phyloP scores from a whole-genome alignment of 768 basidiomycete species.

The Boletus tomentosulus region DNA sequence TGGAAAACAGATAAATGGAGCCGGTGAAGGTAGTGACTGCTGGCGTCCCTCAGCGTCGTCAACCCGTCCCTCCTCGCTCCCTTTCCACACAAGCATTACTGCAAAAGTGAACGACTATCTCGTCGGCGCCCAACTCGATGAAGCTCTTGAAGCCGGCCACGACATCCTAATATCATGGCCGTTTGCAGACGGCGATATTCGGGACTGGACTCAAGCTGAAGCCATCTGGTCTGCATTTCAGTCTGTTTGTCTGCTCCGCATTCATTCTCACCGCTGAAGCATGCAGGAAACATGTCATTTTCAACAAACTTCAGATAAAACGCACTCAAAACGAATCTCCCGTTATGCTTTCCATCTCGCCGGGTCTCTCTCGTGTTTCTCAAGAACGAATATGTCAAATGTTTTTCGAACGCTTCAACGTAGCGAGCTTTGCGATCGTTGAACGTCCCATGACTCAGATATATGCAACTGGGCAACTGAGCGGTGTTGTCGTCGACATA shows the following conservation, averaged over 20 bases:
- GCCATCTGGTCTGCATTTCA: constrained; percentile 69
- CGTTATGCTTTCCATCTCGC: constrained; percentile 65
- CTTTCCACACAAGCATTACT: constrained; percentile 39
- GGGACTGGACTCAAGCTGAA: constrained; percentile 82
- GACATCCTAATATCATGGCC: constrained; percentile 80
- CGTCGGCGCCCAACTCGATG: constrained; percentile 76
- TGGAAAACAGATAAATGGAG: constrained; percentile 20
- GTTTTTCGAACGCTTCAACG: constrained; percentile 92
- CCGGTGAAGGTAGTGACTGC: constrained; percentile 16
- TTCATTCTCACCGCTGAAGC: constrained; percentile 4
- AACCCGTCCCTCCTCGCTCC: constrained; percentile 45
- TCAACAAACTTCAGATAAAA: constrained; percentile 66
- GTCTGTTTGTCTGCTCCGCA: background rate
- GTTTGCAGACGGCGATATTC: constrained; percentile 66
- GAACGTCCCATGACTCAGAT: constrained; percentile 83
- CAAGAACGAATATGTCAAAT: constrained; percentile 76
- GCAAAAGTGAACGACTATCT: constrained; percentile 74
- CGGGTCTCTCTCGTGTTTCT: constrained; percentile 59
- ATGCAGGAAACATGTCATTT: constrained; percentile 80
- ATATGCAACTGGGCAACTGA: constrained; percentile 68
- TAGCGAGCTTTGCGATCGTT: constrained; percentile 74
- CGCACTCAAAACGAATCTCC: constrained; percentile 88
- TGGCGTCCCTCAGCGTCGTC: constrained; percentile 40
- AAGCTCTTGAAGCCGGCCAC: constrained; percentile 69
- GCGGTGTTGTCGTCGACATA: constrained; percentile 79